Evolutionary conservation across 768 basidiomycete genomes (phyloP).

Genomic region (Terana coerulea): DNA sequence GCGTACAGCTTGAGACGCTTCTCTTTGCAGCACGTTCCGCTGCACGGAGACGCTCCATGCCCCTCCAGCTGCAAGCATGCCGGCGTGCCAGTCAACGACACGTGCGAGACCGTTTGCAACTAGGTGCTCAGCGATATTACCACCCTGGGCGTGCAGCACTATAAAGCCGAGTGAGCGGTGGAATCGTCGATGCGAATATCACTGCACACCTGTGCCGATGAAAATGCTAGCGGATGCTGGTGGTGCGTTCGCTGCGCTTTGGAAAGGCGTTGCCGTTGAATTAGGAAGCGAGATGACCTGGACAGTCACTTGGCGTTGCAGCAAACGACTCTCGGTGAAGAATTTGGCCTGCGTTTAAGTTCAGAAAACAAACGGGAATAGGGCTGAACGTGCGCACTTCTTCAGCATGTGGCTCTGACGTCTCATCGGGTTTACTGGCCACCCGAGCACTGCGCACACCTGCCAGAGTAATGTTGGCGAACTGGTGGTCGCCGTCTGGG

Average conservation of each 20-base stretch:
- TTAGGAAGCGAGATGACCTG: conserved; percentile 78
- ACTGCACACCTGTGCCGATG: conserved; percentile 77
- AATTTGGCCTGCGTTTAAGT: conserved; percentile 65
- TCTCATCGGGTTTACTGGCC: conserved; percentile 68
- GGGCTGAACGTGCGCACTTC: conserved; percentile 51
- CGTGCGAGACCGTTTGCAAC: conserved; percentile 83
- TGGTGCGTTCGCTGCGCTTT: conserved; percentile 44
- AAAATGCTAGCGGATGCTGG: conserved; percentile 68
- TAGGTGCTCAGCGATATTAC: conserved; percentile 91
- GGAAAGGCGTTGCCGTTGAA: conserved; percentile 78
- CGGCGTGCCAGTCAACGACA: conserved; percentile 97
- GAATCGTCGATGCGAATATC: conserved; percentile 1
- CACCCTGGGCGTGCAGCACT: conserved; percentile 83
- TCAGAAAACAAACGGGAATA: conserved; percentile 1
- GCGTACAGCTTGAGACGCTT: conserved; percentile 70
- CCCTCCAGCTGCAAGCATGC: conserved; percentile 84
- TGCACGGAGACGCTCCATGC: conserved; percentile 82
- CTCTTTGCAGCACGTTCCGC: conserved; percentile 83
- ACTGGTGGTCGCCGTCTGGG: conserved; percentile 86
- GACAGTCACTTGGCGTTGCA: conserved; percentile 75
- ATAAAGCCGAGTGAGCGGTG: background rate
- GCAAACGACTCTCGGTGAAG: conserved; percentile 86
- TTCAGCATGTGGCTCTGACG: conserved; percentile 82
- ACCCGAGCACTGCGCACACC: conserved; percentile 75
- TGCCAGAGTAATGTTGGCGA: conserved; percentile 81